Percentiles rank a stretch among this genome's conserved stretches.
Evolutionary conservation across 192 early-diverging fungal genomes (phyloP).

Genomic region (Linnemannia exigua): DNA sequence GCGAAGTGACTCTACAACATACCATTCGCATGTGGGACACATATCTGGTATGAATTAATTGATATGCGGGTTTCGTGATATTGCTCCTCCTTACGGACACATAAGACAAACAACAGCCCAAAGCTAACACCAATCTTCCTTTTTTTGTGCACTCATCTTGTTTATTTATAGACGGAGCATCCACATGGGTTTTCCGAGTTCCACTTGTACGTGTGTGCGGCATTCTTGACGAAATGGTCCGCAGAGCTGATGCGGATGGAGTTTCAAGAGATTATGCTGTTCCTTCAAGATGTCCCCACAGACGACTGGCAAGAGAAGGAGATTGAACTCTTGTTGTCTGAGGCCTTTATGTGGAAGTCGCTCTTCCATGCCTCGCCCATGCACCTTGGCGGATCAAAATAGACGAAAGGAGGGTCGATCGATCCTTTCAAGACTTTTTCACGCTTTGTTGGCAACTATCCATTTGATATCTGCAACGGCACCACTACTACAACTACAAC

Average conservation of each 20-base stretch:
- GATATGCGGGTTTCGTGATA: neutral
- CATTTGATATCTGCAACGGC: no score
- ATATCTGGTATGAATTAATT: slow-evolving; percentile 76
- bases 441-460: no score
- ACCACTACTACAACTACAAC: no score
- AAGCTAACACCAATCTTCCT: neutral
- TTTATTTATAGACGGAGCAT: slow-evolving; percentile 78
- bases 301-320: slow-evolving; percentile 90
- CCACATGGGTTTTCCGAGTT: slow-evolving; percentile 94
- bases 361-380: slow-evolving; percentile 94
- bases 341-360: slow-evolving; percentile 98
- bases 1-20: slow-evolving; percentile 88
- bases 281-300: slow-evolving; percentile 92
- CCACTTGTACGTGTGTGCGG: slow-evolving; percentile 98
- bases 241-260: slow-evolving; percentile 87
- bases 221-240: slow-evolving; percentile 98
- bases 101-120: neutral
- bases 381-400: slow-evolving; percentile 72
- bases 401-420: no score
- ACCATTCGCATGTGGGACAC: slow-evolving; percentile 99
- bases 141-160: neutral
- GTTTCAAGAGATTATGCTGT: slow-evolving; percentile 95
- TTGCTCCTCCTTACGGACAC: neutral
- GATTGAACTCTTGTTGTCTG: slow-evolving; percentile 93
- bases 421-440: no score